Conservation (phyloP, 225 moss, liverwort and hornwort genomes). For the Ulota crispa region DNA sequence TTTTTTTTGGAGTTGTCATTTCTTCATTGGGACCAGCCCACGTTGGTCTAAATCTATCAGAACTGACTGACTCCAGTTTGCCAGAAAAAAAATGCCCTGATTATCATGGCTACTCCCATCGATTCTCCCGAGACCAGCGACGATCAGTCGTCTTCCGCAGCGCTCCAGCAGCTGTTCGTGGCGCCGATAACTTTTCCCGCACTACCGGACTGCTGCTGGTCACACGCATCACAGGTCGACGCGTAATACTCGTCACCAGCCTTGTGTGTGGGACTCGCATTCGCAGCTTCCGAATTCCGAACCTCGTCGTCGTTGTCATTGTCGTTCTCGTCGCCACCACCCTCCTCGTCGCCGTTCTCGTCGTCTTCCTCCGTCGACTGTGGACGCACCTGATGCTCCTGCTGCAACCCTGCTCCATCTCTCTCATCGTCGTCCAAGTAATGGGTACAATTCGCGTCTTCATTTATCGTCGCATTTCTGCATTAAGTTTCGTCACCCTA, state of each 20-base stretch:
- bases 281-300: not conserved
- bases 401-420: slow-evolving; percentile 8
- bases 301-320: not conserved
- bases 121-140: not conserved
- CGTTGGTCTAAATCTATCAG: too few relatives aligned
- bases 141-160: slow-evolving; percentile 14
- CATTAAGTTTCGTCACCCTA: not conserved
- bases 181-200: not conserved
- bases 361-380: slow-evolving; percentile 27
- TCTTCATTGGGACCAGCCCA: too few relatives aligned
- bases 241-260: not conserved
- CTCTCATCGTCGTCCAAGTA: slow-evolving; percentile 21
- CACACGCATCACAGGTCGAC: slow-evolving; percentile 14
- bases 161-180: slow-evolving; percentile 15
- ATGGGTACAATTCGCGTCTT: slow-evolving; percentile 24
- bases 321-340: not conserved
- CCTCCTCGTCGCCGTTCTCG: not conserved
- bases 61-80: too few relatives aligned
- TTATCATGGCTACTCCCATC: too few relatives aligned
- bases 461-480: slow-evolving; percentile 34
- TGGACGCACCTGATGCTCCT: slow-evolving; percentile 7
- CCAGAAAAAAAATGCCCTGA: too few relatives aligned
- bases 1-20: too few relatives aligned
- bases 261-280: not conserved
- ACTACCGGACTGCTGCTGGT: not conserved